These are phyloP conservation scores for Aspergillus brunneoviolaceus DNA, from an alignment of 2,329 filamentous ascomycete genomes.

Conservation along the genomic window DNA sequence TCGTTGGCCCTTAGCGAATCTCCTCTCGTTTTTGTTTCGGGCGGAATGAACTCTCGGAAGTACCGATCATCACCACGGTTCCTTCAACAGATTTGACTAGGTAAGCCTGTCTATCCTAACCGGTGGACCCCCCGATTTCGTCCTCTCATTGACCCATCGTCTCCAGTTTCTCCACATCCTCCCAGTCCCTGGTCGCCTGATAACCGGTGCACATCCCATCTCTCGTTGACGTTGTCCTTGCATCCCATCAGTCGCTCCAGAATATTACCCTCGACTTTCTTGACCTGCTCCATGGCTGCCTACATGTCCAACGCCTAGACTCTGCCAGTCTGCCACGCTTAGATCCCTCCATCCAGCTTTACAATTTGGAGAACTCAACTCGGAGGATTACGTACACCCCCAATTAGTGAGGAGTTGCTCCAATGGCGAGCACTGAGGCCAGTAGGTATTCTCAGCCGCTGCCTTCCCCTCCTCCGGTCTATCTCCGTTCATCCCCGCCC, in stretches of 20 bases:
- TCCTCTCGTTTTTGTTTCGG: not conserved
- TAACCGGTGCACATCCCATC: not conserved
- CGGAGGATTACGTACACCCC: not conserved
- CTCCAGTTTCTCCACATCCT: slow-evolving; percentile 8
- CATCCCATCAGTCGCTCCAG: slow-evolving; percentile 8
- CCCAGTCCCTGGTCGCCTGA: slow-evolving; percentile 5
- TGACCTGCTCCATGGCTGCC: slow-evolving; percentile 2
- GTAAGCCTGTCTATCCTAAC: not conserved
- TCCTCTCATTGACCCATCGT: slow-evolving; percentile 1
- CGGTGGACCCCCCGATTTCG: slow-evolving; percentile 5
- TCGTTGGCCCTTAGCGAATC: not conserved
- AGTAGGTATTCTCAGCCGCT: slow-evolving; percentile 29
- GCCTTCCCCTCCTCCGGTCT: slow-evolving; percentile 46
- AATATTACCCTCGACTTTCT: not conserved
- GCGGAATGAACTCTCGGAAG: not conserved
- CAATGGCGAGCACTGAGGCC: slow-evolving; percentile 31
- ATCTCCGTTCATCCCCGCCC: slow-evolving; percentile 41
- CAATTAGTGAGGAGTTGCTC: not conserved
- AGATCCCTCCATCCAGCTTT: slow-evolving; percentile 2
- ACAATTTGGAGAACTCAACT: not conserved
- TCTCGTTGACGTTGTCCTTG: slow-evolving; percentile 7
- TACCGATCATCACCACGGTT: not conserved
- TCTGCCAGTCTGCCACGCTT: slow-evolving; percentile 6
- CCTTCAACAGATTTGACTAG: slow-evolving; percentile 1
- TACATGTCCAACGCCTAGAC: slow-evolving; percentile 15